Conservation (phyloP, 2,329 filamentous ascomycete species). For the Coniochaeta prunicola region DNA sequence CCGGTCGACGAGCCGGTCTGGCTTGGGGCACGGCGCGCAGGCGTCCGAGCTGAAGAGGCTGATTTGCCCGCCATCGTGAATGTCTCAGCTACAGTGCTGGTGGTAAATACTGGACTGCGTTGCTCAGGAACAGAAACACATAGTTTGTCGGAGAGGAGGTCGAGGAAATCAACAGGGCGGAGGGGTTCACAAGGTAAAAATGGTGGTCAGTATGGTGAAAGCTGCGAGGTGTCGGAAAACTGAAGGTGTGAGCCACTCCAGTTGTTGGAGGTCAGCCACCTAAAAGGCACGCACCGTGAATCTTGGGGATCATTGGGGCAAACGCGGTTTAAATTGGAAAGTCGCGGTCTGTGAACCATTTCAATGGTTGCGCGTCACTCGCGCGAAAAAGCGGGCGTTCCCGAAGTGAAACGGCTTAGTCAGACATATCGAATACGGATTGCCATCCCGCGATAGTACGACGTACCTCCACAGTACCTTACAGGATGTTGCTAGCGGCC, state of each 20-base stretch:
- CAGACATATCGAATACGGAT: neutral
- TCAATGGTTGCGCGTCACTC: conserved; percentile 1
- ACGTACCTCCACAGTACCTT: too few species aligned
- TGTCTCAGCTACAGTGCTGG: neutral
- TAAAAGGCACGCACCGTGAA: neutral
- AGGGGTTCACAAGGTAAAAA: neutral
- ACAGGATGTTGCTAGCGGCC: too few species aligned
- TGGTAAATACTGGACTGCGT: too few species aligned
- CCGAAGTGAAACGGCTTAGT: neutral
- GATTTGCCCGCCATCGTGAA: conserved; percentile 19
- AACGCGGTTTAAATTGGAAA: conserved; percentile 12
- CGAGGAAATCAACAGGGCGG: neutral
- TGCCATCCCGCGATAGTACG: too few species aligned
- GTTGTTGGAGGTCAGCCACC: neutral
- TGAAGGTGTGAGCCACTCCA: neutral
- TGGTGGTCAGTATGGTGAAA: neutral
- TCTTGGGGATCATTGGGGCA: neutral
- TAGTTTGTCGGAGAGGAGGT: neutral
- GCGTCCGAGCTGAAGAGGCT: conserved; percentile 23
- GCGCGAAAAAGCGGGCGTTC: conserved; percentile 5
- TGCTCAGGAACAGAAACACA: neutral
- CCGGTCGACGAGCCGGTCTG: conserved; percentile 34
- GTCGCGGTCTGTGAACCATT: conserved; percentile 8
- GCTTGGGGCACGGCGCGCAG: conserved; percentile 26
- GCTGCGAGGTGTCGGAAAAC: neutral